Base-by-base conservation (phyloP, 495 filamentous ascomycete species). In the Peziza echinospora region DNA sequence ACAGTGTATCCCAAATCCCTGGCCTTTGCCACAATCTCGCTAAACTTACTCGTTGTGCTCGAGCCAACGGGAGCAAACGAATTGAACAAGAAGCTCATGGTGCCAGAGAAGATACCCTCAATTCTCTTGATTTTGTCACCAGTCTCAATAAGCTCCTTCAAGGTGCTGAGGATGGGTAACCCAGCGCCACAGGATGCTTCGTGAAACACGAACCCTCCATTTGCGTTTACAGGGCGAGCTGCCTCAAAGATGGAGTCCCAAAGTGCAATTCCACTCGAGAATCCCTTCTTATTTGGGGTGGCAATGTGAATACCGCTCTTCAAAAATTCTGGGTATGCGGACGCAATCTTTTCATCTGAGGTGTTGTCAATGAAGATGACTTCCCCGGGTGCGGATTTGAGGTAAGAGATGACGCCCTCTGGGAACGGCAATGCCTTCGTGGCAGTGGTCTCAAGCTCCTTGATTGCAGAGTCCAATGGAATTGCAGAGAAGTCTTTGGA, bases 231-330 rank as follows among this genome's bases (percentile, higher is more conserved):
- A 23, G 26, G 54, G 53, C 53, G 61, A 44, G 76, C 76, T 0
- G 77, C 68, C 16, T 65, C 57, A 59, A 87, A 84, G 56, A 94
- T 93, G 41, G 75, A 71, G 50, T 80, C 67, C 83, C 85, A 97
- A 41, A 92, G 65, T 46, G 71, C 64, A 45, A 80, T 70, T 25
- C 70, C 72, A 26, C 75, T 71, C 2, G 82, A 87, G 63, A 97
- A 96, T 4, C 80, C 87, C 63, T 96, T 94, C 67, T 97, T 97
- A 69, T 93, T 97, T 11, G 89, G 85, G 0, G 89, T 96, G 25
- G 93, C 84, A 60, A 96, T 73, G 53, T 71, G 81, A 64, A 97
- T 78, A 9, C 86, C 87, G 24, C 72, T 67, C 47, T 68, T 66
- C 48, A 97, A 71, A 60, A 87, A 80, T 17, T 65, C 51, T 2